phyloP scores from a whole-genome alignment of 345 rosid species.

The Arabis hirsuta region DNA sequence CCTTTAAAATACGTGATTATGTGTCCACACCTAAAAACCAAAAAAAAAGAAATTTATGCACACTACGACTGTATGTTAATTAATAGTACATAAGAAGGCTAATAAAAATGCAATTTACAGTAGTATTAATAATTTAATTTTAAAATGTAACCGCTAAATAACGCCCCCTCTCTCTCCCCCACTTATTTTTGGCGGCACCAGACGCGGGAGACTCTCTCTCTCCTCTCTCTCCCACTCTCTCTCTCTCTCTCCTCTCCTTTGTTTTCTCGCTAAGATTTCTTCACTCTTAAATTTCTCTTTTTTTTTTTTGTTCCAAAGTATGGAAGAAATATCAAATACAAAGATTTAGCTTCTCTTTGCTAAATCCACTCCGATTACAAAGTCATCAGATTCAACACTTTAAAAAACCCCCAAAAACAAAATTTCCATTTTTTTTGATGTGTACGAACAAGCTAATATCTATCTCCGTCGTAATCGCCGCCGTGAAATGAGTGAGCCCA shows the following conservation, averaged over 20 bases:
- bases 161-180: slow-evolving; percentile 57
- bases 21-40: not conserved
- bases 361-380: slow-evolving; percentile 37
- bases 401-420: no score
- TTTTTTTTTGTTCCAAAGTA: not conserved
- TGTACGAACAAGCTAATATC: slow-evolving; percentile 22
- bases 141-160: slow-evolving; percentile 55
- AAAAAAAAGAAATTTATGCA: not conserved
- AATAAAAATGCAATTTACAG: slow-evolving; percentile 8
- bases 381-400: slow-evolving; percentile 3
- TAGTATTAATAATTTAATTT: slow-evolving; percentile 6
- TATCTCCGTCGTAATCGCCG: slow-evolving; percentile 16
- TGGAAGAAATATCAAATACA: slow-evolving; percentile 30
- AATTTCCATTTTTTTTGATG: slow-evolving; percentile 34
- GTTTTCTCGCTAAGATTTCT: slow-evolving; percentile 40
- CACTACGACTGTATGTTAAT: not conserved
- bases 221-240: slow-evolving; percentile 14
- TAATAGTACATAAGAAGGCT: not conserved
- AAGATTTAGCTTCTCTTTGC: slow-evolving; percentile 35
- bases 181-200: slow-evolving; percentile 87
- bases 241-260: slow-evolving; percentile 20
- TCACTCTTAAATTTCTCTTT: slow-evolving; percentile 16
- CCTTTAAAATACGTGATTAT: slow-evolving; percentile 18
- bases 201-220: slow-evolving; percentile 55
- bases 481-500: slow-evolving; percentile 49